These are phyloP conservation scores for Talaromyces verruculosus DNA, from an alignment of 2,329 filamentous ascomycete genomes.

Conservation along the genomic window DNA sequence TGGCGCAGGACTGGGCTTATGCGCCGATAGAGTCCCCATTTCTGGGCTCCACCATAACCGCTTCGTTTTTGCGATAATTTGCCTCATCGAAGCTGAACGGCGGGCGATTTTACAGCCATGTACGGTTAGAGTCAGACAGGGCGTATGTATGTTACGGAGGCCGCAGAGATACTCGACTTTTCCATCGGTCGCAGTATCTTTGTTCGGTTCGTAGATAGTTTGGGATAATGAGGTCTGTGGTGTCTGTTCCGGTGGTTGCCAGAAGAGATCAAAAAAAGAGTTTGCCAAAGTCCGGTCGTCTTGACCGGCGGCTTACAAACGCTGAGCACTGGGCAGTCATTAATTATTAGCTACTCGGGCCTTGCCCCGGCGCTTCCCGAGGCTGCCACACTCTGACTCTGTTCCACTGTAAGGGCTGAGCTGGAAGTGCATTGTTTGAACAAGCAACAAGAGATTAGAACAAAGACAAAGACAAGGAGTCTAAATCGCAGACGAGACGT, in stretches of 20 bases:
- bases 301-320: conserved; percentile 10
- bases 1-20: conserved; percentile 9
- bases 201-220: too few relatives aligned
- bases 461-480: background rate
- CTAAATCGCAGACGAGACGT: background rate
- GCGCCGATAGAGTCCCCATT: conserved; percentile 14
- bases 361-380: conserved; percentile 17
- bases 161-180: background rate
- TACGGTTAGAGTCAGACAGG: background rate
- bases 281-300: conserved; percentile 16
- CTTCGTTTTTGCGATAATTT: conserved; percentile 8
- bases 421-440: background rate
- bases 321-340: background rate
- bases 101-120: background rate
- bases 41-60: conserved; percentile 17
- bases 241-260: background rate
- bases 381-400: background rate
- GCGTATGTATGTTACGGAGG: background rate
- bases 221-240: background rate
- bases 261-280: background rate
- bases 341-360: background rate
- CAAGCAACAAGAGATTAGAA: background rate
- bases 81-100: conserved; percentile 9
- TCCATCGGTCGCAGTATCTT: background rate
- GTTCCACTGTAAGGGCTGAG: background rate